Base-by-base conservation (phyloP, 371 early-diverging fungal genomes). In the Rhizomucor miehei region DNA sequence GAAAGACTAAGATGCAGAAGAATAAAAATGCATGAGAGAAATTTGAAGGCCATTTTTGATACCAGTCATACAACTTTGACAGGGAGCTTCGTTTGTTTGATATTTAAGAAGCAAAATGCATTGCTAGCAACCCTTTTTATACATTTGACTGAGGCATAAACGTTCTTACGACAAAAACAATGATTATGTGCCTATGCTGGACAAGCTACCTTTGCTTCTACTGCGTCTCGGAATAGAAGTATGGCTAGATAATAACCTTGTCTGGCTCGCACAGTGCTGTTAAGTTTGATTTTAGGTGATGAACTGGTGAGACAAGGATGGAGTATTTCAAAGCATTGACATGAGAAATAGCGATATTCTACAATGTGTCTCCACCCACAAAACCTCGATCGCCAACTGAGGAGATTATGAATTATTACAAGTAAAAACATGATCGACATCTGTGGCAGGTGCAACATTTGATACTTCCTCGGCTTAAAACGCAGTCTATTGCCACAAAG, bases 141-240 rank as follows among this genome's bases (percentile, higher is more conserved):
- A n/a, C n/a, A n/a, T n/a, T n/a, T n/a, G n/a, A n/a, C n/a, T n/a
- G n/a, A n/a, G n/a, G n/a, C n/a, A n/a, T n/a, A n/a, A n/a, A n/a
- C n/a, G n/a, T n/a, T n/a, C n/a, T n/a, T n/a, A n/a, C n/a, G n/a
- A n/a, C n/a, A n/a, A n/a, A n/a, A n/a, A n/a, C 20, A 71, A 73
- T 19, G 88, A 85, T 20, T 94, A 94, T 65, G 60, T 74, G 12
- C 96, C 96, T 1, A 82, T 85, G 57, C 69, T 91, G 44, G 83
- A 86, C 47, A 94, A 95, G 52, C 67, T 95, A 20, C 94, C 96
- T 1, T 57, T 83, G 20, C 94, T 94, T 56, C 69, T 94, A 16
- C 67, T 90, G 46, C 79, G 92, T 13, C 63, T 94, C 6, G 90
- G 89, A 0, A 84, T 85, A 2, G 86, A 89, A 73, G 89, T 89